phyloP scores from a whole-genome alignment of 345 rosid species.

The Bruguiera gymnorhiza region DNA sequence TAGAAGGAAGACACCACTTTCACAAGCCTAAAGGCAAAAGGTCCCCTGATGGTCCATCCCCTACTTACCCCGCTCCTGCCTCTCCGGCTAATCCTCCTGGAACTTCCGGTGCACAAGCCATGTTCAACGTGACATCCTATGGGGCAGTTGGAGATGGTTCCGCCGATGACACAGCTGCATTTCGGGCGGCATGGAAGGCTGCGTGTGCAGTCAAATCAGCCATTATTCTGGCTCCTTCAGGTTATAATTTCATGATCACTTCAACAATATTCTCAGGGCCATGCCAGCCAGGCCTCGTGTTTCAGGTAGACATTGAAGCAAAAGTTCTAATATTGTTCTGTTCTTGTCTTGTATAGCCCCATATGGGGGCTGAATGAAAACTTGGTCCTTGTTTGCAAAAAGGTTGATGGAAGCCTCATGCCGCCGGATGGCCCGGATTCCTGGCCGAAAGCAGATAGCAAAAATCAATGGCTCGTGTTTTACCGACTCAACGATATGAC shows the following conservation, averaged over 20 bases:
- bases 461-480: slow-evolving; percentile 86
- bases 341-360: neutral
- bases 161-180: slow-evolving; percentile 77
- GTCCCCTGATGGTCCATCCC: slow-evolving; percentile 24
- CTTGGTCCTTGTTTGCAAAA: slow-evolving; percentile 1
- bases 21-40: slow-evolving; percentile 46
- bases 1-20: slow-evolving; percentile 55
- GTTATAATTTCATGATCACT: slow-evolving; percentile 62
- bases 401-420: slow-evolving; percentile 84
- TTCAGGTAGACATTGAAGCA: slow-evolving; percentile 45
- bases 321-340: neutral
- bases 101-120: slow-evolving; percentile 22
- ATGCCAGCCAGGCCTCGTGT: slow-evolving; percentile 74
- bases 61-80: slow-evolving; percentile 29
- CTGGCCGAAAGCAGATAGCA: slow-evolving; percentile 79
- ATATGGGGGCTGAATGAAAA: neutral
- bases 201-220: slow-evolving; percentile 79
- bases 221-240: slow-evolving; percentile 59
- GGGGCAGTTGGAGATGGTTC: slow-evolving; percentile 89
- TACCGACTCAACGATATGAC: slow-evolving; percentile 62
- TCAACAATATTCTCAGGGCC: slow-evolving; percentile 94
- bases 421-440: slow-evolving; percentile 88
- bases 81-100: slow-evolving; percentile 30
- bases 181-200: slow-evolving; percentile 78
- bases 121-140: slow-evolving; percentile 63